Conservation (phyloP, 352 stramenopile species). For the Stephanocyclus meneghinianus region DNA sequence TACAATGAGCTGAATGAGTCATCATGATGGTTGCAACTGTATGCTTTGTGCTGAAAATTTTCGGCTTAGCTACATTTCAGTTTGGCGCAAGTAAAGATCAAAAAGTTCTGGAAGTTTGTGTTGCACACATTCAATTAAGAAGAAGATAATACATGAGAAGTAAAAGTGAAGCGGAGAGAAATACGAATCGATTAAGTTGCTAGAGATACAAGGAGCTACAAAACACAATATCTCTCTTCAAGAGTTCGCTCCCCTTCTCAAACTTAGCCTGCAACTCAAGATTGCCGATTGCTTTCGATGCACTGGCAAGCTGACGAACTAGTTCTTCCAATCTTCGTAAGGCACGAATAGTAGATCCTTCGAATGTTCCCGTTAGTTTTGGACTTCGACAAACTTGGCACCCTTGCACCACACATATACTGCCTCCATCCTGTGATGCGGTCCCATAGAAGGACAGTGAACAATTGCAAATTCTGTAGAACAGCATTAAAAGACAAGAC, state of each 20-base stretch:
- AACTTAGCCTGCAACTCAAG: slow-evolving; percentile 97
- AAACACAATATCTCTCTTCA: slow-evolving; percentile 99
- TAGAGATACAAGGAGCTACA: slow-evolving; percentile 96
- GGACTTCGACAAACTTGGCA: slow-evolving; percentile 98
- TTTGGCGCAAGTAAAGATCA: too few species aligned
- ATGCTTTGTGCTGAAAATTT: too few species aligned
- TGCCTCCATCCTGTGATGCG: slow-evolving; percentile 88
- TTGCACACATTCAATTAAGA: too few species aligned
- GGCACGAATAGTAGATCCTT: slow-evolving; percentile 97
- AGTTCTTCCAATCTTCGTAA: slow-evolving; percentile 97
- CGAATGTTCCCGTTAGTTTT: slow-evolving; percentile 96
- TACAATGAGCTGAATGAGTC: too few species aligned
- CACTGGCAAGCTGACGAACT: slow-evolving; percentile 92
- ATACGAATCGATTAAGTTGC: background rate
- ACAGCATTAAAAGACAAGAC: slow-evolving; percentile 15
- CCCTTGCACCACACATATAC: slow-evolving; percentile 96
- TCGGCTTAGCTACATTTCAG: too few species aligned
- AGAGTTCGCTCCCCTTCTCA: slow-evolving; percentile 92
- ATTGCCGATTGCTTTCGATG: slow-evolving; percentile 96
- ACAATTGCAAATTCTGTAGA: background rate
- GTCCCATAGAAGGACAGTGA: background rate
- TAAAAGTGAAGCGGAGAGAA: background rate
- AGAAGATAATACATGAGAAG: too few species aligned
- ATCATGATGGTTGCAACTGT: too few species aligned
- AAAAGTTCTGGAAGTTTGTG: too few species aligned